Conservation (phyloP, 495 filamentous ascomycete genomes). For the Cercophora scortea region DNA sequence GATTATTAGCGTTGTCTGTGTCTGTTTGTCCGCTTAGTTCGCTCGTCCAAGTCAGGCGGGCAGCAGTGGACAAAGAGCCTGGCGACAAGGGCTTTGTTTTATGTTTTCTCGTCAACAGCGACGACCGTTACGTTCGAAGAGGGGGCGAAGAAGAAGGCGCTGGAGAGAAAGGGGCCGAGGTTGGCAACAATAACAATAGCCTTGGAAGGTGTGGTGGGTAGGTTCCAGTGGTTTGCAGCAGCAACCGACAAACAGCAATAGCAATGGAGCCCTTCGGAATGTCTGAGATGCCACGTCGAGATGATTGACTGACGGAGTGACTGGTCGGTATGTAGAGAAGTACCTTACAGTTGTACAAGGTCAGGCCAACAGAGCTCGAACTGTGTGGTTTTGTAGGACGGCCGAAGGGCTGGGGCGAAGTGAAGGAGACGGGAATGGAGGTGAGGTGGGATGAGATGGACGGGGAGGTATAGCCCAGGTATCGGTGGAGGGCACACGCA, state of each 20-base stretch:
- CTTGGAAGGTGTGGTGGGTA: background rate
- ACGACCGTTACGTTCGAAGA: background rate
- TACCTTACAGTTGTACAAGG: background rate
- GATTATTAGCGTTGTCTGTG: background rate
- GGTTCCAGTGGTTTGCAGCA: background rate
- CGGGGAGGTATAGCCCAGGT: no score
- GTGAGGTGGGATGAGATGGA: no score
- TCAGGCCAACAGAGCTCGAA: constrained; percentile 1
- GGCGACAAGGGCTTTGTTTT: background rate
- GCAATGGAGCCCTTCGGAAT: background rate
- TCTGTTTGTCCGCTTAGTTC: background rate
- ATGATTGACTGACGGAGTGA: background rate
- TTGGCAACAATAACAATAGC: background rate
- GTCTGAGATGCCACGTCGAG: background rate
- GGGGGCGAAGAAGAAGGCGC: background rate
- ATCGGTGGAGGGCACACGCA: no score
- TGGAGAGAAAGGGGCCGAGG: background rate
- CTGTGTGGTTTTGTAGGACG: constrained; percentile 9
- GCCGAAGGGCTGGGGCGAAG: background rate
- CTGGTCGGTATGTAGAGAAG: background rate
- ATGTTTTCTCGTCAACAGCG: background rate
- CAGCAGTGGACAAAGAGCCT: background rate
- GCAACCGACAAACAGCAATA: background rate
- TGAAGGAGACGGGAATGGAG: background rate
- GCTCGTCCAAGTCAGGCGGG: background rate